Conservation (phyloP, 2,329 filamentous ascomycete genomes). For the Cordyceps cicadae region DNA sequence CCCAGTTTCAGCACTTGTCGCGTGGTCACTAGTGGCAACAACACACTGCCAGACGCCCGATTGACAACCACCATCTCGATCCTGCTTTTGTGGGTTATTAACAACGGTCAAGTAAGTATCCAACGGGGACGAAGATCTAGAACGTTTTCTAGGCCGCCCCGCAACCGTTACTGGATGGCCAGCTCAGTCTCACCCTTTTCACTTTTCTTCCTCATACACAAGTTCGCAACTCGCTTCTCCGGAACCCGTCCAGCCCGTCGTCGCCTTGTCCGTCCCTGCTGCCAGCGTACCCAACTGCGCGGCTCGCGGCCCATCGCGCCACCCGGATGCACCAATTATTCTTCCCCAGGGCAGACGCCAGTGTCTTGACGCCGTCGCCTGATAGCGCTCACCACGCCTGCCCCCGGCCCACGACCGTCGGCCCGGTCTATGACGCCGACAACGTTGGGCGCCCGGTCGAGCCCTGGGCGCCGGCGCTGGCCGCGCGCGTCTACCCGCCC, state of each 20-base stretch:
- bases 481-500: not conserved
- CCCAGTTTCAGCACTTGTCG: too few relatives aligned
- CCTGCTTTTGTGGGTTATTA: too few relatives aligned
- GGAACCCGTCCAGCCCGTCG: too few relatives aligned
- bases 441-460: not conserved
- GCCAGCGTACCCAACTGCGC: not conserved
- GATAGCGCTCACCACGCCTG: not conserved
- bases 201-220: not conserved
- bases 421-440: not conserved
- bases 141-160: not conserved
- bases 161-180: not conserved
- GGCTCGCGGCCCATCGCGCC: not conserved
- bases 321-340: conserved; percentile 16
- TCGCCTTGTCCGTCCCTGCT: not conserved
- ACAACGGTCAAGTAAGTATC: too few relatives aligned
- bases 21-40: too few relatives aligned
- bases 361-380: conserved; percentile 16
- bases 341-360: conserved; percentile 20
- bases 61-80: too few relatives aligned
- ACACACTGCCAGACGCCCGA: too few relatives aligned
- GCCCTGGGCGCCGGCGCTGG: not conserved
- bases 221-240: too few relatives aligned
- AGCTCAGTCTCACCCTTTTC: not conserved
- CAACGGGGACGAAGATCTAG: too few relatives aligned
- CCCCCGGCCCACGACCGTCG: conserved; percentile 1